Base-by-base conservation (phyloP, 2,329 filamentous ascomycete species). In the Trichoderma oligosporum region DNA sequence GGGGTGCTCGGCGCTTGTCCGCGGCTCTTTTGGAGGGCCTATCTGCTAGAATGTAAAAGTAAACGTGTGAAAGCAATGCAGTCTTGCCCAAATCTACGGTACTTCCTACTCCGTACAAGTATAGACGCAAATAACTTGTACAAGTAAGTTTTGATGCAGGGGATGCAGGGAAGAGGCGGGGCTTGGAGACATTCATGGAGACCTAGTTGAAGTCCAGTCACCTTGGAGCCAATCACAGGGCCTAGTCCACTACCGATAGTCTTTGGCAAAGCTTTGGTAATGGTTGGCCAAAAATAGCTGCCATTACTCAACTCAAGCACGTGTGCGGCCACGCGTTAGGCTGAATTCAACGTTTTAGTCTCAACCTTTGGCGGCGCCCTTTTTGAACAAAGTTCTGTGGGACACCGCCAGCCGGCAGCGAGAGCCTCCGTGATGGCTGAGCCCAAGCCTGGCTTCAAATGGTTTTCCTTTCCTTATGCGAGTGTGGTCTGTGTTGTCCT, bases 341-440 rank as follows among this genome's bases (percentile, higher is more conserved):
- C 54, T 57, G 54, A 57, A 57, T 57, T 42, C 46, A 33, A 42
- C 44, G 31, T 48, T 25, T n/a, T 54, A 44, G 51, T 31, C 6
- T 31, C 27, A n/a, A 11, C 27, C 27, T 11, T 31, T 54, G 51
- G 51, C 49, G 33, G 31, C 46, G 46, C 31, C 31, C 12, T 14
- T 42, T 11, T 14, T 39, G 3, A 22, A 18, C 18, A 41, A 22
- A 41, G 18, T 35, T 29, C 48, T 52, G 29, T n/a, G 51, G 24
- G 25, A 53, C 56, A 58, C 56, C 20, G 56, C 56, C 56, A 47
- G 42, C 56, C 56, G 56, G 56, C 47, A 53, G 18, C 41, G 31
- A 46, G 41, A 47, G 42, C 18, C 16, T 53, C 56, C 56, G 48
- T 53, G 41, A 58, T 41, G 47, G 56, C 47, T 53, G 56, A 57